phyloP scores from a whole-genome alignment of 768 basidiomycete species.

The Podaxis rugospora region DNA sequence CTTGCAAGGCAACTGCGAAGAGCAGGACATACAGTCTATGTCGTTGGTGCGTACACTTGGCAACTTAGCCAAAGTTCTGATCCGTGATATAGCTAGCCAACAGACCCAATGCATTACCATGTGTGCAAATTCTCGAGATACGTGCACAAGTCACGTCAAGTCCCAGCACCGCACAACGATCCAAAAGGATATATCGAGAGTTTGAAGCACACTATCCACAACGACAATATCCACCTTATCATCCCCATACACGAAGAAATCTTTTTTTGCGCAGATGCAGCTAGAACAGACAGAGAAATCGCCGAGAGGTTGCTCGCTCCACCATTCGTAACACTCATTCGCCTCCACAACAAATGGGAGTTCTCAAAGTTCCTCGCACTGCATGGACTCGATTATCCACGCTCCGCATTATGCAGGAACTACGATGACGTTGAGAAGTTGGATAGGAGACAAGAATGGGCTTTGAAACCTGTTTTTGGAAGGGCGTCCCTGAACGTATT shows the following conservation, averaged over 20 bases:
- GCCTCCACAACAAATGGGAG: conserved; percentile 20
- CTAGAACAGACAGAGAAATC: conserved; percentile 12
- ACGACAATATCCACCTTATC: conserved; percentile 14
- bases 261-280: conserved; percentile 16
- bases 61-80: not conserved
- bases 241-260: conserved; percentile 21
- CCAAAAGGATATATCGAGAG: conserved; percentile 14
- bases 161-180: conserved; percentile 14
- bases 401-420: conserved; percentile 12
- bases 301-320: conserved; percentile 14
- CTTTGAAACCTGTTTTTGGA: conserved; percentile 17
- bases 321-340: conserved; percentile 14
- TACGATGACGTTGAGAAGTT: conserved; percentile 13
- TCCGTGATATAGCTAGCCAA: not conserved
- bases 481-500: conserved; percentile 16
- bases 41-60: conserved; percentile 11
- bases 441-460: conserved; percentile 15
- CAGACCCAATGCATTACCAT: conserved; percentile 20
- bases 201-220: conserved; percentile 11
- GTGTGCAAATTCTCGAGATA: conserved; percentile 18
- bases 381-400: conserved; percentile 12
- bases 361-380: conserved; percentile 13
- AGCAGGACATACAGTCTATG: conserved; percentile 16
- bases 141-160: conserved; percentile 15
- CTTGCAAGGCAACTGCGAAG: conserved; percentile 15